Evolutionary conservation across 2,329 filamentous ascomycete genomes (phyloP).

Genomic region (Fusarium chuoi): DNA sequence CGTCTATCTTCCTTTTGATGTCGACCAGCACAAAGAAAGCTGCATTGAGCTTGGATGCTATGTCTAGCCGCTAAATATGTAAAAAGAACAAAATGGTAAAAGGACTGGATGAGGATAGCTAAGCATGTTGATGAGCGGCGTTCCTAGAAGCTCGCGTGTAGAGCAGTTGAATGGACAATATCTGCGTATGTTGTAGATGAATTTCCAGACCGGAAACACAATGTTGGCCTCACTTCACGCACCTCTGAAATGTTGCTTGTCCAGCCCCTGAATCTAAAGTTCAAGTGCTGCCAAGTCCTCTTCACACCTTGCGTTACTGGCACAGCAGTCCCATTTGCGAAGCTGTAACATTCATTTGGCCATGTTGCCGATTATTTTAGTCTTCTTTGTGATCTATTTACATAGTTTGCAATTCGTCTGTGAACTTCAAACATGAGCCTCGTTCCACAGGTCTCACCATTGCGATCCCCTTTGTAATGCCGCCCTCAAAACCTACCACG

Average conservation of each 20-base stretch:
- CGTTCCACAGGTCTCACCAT: background rate
- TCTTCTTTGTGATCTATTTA: background rate
- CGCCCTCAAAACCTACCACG: background rate
- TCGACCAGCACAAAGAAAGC: background rate
- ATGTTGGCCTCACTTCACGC: background rate
- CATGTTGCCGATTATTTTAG: rapidly evolving
- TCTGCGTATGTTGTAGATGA: rapidly evolving
- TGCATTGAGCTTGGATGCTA: too few species aligned
- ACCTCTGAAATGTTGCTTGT: background rate
- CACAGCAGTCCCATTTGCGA: background rate
- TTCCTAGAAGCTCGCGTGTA: background rate
- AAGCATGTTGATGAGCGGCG: background rate
- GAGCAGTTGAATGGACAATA: background rate
- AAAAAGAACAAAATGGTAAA: rapidly evolving
- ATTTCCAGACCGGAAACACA: background rate
- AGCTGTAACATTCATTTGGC: background rate
- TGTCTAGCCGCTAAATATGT: background rate
- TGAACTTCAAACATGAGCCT: background rate
- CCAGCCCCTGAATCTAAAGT: background rate
- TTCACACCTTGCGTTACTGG: background rate
- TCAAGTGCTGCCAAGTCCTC: background rate
- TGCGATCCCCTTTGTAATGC: background rate
- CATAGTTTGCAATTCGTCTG: background rate
- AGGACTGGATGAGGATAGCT: background rate
- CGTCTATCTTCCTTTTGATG: background rate